Conservation (phyloP, 2,329 filamentous ascomycete species). For the Mycogone perniciosa region DNA sequence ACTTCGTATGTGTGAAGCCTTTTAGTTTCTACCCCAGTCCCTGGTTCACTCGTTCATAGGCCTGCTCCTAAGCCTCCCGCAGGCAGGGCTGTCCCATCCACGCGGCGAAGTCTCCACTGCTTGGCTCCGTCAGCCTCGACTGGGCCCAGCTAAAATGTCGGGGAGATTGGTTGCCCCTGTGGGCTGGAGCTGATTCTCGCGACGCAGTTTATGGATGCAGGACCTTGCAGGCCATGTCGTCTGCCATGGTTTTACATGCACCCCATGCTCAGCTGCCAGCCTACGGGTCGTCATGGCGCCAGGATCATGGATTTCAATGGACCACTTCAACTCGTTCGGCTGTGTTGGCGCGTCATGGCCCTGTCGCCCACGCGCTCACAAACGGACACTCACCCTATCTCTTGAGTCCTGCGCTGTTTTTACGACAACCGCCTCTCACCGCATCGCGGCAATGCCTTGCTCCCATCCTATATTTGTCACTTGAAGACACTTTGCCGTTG, state of each 20-base stretch:
- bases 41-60: conserved; percentile 6
- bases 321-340: conserved; percentile 3
- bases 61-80: conserved; percentile 4
- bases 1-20: conserved; percentile 7
- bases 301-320: conserved; percentile 10
- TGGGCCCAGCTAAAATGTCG: neutral
- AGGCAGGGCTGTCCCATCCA: conserved; percentile 14
- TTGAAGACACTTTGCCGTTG: neutral
- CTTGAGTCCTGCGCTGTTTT: conserved; percentile 1
- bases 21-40: conserved; percentile 11
- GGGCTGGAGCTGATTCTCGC: conserved; percentile 11
- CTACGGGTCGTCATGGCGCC: conserved; percentile 14
- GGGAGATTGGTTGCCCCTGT: conserved; percentile 8
- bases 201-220: conserved; percentile 8
- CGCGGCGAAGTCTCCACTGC: conserved; percentile 11
- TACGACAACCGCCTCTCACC: conserved; percentile 8
- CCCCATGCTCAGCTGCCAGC: conserved; percentile 28
- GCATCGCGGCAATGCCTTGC: conserved; percentile 6
- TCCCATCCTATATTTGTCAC: conserved; percentile 10
- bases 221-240: conserved; percentile 5
- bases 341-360: conserved; percentile 6
- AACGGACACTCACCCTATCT: conserved; percentile 12
- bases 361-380: conserved; percentile 9
- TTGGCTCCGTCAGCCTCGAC: conserved; percentile 13
- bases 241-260: conserved; percentile 20